phyloP scores from a whole-genome alignment of 129 eudicot species.

The Rutidosis leptorrhynchoides region DNA sequence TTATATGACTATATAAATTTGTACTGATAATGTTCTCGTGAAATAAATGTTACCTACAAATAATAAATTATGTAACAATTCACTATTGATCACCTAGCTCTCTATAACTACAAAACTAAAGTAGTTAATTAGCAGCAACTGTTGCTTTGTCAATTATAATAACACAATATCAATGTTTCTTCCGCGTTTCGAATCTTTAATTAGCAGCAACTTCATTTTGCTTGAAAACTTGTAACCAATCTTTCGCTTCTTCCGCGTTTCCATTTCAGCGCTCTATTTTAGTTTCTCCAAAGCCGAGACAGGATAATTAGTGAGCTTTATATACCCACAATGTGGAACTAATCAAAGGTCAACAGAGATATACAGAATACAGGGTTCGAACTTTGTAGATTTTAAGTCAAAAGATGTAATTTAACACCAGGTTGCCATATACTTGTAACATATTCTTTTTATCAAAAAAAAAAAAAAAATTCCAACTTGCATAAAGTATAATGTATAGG shows the following conservation, averaged over 20 bases:
- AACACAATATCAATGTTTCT: slow-evolving; percentile 10
- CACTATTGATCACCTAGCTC: slow-evolving; percentile 21
- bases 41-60: slow-evolving; percentile 4
- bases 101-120: slow-evolving; percentile 38
- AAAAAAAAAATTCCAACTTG: not conserved
- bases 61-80: slow-evolving; percentile 17
- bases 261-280: slow-evolving; percentile 65
- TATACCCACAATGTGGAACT: slow-evolving; percentile 1
- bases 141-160: not conserved
- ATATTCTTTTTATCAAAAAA: not conserved
- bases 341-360: not conserved
- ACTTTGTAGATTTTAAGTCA: not conserved
- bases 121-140: slow-evolving; percentile 24
- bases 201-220: slow-evolving; percentile 32
- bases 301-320: slow-evolving; percentile 17
- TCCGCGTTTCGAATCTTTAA: no score
- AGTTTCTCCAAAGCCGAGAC: slow-evolving; percentile 70
- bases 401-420: not conserved
- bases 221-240: slow-evolving; percentile 30
- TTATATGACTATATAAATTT: no score
- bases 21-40: not conserved
- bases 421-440: not conserved
- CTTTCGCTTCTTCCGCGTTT: slow-evolving; percentile 52
- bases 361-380: not conserved
- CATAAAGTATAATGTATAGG: not conserved